Percentiles rank a stretch among this genome's conserved stretches.
These are phyloP conservation scores for Pulveroboletus sp. DNA, from an alignment of 1,284 basidiomycete species.

Conservation along the genomic window DNA sequence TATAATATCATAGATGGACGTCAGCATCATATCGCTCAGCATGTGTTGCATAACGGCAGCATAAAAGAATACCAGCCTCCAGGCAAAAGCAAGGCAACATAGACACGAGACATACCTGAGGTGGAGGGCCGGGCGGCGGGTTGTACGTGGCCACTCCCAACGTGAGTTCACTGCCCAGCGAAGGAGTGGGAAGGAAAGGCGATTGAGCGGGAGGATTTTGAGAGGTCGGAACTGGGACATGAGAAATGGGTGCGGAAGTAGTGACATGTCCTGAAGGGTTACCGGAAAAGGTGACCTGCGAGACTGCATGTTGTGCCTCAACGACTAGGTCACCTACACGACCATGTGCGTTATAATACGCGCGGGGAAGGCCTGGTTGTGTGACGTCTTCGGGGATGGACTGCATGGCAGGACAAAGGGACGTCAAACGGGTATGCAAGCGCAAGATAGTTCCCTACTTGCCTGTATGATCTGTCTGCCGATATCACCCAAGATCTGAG, in stretches of 20 bases:
- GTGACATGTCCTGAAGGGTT: constrained; percentile 38
- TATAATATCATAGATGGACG: constrained; percentile 9
- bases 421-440: neutral
- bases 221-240: constrained; percentile 3
- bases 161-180: constrained; percentile 35
- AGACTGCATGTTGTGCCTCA: constrained; percentile 63
- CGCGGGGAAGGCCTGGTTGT: constrained; percentile 77
- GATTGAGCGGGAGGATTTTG: constrained; percentile 11
- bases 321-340: constrained; percentile 61
- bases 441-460: constrained; percentile 26
- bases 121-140: constrained; percentile 16
- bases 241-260: constrained; percentile 8
- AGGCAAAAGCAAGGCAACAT: constrained; percentile 21
- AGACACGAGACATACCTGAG: constrained; percentile 23
- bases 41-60: constrained; percentile 17
- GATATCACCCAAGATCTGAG: constrained; percentile 78
- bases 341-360: constrained; percentile 67
- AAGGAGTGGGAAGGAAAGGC: constrained; percentile 31
- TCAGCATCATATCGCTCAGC: constrained; percentile 16
- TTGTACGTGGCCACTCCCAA: constrained; percentile 19
- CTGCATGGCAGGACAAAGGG: constrained; percentile 35
- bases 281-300: constrained; percentile 54
- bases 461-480: constrained; percentile 79
- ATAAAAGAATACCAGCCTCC: constrained; percentile 19
- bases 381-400: constrained; percentile 84